Evolutionary conservation across 2,329 filamentous ascomycete genomes (phyloP).

Genomic region (Cladobotryum protrusum): DNA sequence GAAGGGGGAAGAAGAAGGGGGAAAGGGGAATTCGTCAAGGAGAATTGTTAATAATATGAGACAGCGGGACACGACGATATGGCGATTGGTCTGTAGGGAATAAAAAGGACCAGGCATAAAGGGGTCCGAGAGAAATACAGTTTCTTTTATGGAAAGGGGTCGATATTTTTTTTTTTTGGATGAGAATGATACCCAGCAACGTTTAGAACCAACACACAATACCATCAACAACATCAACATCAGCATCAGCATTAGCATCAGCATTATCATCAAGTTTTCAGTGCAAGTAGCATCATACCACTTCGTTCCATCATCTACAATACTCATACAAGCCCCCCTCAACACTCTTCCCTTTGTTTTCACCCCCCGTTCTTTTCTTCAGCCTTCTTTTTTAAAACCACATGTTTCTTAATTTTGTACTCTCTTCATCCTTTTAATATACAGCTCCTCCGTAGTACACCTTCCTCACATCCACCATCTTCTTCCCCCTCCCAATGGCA

Average conservation of each 20-base stretch:
- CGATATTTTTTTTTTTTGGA: too few species aligned
- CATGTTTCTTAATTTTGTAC: not conserved
- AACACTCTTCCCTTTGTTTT: not conserved
- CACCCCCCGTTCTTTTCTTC: not conserved
- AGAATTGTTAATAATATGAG: not conserved
- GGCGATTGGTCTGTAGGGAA: too few species aligned
- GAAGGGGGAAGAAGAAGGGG: not conserved
- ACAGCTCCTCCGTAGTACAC: constrained; percentile 88
- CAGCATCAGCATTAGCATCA: too few species aligned
- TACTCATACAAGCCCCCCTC: too few species aligned
- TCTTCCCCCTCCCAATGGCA: constrained; percentile 82
- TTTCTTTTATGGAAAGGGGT: too few species aligned
- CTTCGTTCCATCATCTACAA: too few species aligned
- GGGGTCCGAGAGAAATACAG: too few species aligned
- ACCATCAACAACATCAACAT: too few species aligned
- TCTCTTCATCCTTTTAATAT: constrained; percentile 35
- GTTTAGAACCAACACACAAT: too few species aligned
- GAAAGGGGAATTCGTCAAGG: not conserved
- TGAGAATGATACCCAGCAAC: too few species aligned
- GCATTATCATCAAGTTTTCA: not conserved
- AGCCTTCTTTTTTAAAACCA: not conserved
- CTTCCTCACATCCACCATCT: constrained; percentile 91
- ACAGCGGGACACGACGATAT: not conserved
- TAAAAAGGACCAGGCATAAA: too few species aligned
- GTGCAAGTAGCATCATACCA: not conserved